Evolutionary conservation across 257 asterid genomes (phyloP).

Genomic region (Penstemon newberryi): DNA sequence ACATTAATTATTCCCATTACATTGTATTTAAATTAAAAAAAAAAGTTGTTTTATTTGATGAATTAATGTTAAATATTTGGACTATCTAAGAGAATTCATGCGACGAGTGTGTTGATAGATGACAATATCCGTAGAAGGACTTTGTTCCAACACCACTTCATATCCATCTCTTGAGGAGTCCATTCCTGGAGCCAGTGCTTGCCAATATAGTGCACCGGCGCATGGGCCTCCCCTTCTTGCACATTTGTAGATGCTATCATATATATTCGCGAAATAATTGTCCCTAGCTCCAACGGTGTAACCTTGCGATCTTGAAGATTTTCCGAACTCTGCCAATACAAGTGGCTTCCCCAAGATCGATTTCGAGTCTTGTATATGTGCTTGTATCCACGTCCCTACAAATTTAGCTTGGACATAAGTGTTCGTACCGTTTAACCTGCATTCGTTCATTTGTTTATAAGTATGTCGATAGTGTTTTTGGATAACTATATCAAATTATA

Average conservation of each 20-base stretch:
- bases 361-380: slow-evolving; percentile 29
- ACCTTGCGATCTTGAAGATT: slow-evolving; percentile 29
- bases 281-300: slow-evolving; percentile 25
- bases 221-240: slow-evolving; percentile 29
- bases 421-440: slow-evolving; percentile 25
- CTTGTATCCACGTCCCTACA: slow-evolving; percentile 24
- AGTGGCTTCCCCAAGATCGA: slow-evolving; percentile 28
- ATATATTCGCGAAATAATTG: slow-evolving; percentile 15
- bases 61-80: no score
- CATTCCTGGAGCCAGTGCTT: slow-evolving; percentile 31
- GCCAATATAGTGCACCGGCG: slow-evolving; percentile 29
- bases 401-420: slow-evolving; percentile 21
- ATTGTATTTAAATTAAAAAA: no score
- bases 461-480: background rate
- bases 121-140: slow-evolving; percentile 29
- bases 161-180: slow-evolving; percentile 26
- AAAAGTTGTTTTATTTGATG: no score
- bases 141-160: slow-evolving; percentile 22
- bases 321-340: slow-evolving; percentile 29
- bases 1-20: no score
- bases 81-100: background rate
- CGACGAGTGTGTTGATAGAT: slow-evolving; percentile 27
- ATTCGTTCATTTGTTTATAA: background rate
- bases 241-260: slow-evolving; percentile 17
- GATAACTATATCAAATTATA: no score